Conservation (phyloP, 1,139 yeast genomes). For the Kodamaea suecica region DNA sequence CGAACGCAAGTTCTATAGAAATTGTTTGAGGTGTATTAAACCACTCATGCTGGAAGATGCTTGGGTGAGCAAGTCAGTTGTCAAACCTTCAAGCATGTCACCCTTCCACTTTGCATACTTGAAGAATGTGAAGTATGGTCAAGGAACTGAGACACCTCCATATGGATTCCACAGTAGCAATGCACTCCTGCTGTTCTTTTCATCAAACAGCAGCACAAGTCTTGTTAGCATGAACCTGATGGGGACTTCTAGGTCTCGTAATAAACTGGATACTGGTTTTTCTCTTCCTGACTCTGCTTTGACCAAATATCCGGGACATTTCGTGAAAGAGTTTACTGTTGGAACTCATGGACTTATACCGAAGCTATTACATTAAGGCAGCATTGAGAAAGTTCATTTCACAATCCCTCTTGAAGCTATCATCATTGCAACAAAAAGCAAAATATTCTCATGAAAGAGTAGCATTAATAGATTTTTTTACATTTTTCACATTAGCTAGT, state of each 20-base stretch:
- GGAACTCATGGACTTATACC: slow-evolving; percentile 46
- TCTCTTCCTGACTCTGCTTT: slow-evolving; percentile 30
- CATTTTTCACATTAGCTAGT: no score
- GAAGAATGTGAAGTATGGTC: slow-evolving; percentile 19
- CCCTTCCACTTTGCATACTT: slow-evolving; percentile 28
- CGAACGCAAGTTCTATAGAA: slow-evolving; percentile 46
- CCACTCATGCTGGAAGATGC: slow-evolving; percentile 51
- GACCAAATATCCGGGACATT: slow-evolving; percentile 35
- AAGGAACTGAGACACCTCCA: slow-evolving; percentile 7
- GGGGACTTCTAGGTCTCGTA: slow-evolving; percentile 9
- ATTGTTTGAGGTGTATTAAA: slow-evolving; percentile 57
- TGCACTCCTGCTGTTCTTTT: slow-evolving; percentile 8
- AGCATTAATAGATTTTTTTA: no score
- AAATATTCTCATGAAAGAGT: no score
- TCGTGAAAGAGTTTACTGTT: slow-evolving; percentile 38
- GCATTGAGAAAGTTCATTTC: no score
- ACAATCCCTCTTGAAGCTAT: no score
- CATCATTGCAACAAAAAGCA: no score
- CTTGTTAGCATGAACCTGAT: slow-evolving; percentile 19
- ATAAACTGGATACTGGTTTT: slow-evolving; percentile 11
- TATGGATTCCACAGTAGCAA: no score
- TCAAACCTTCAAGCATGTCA: slow-evolving; percentile 41
- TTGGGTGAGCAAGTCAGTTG: slow-evolving; percentile 51
- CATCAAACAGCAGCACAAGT: slow-evolving; percentile 18
- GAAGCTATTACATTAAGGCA: slow-evolving; percentile 15